These are phyloP conservation scores for sorghum (Sorghum bicolor) DNA, from an alignment of 176 grass and related monocot genomes.

Conservation along the genomic window Sorghum_bicolor_NCBIv3 NC_012873.2:4532001-4532500, in stretches of 20 bases:
- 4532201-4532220: conserved; percentile 88
- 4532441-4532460: conserved; percentile 82
- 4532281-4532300: conserved; percentile 24
- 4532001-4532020: conserved; percentile 10
- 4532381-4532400: conserved; percentile 95
- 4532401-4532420: conserved; percentile 87
- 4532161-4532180: conserved; percentile 73
- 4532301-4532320: conserved; percentile 3
- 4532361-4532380: conserved; percentile 89
- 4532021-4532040: not conserved
- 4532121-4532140: conserved; percentile 53
- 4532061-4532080: not conserved
- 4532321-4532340: not conserved
- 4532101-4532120: not conserved
- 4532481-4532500: conserved; percentile 18
- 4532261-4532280: conserved; percentile 33
- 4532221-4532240: conserved; percentile 95
- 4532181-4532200: conserved; percentile 74
- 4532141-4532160: conserved; percentile 71
- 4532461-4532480: conserved; percentile 55
- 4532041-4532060: conserved; percentile 17
- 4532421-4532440: conserved; percentile 67
- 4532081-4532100: conserved; percentile 11
- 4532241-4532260: conserved; percentile 92
- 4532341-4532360: conserved; percentile 86